phyloP scores from a whole-genome alignment of 768 basidiomycete species.

The Tricholoma saponaceum region DNA sequence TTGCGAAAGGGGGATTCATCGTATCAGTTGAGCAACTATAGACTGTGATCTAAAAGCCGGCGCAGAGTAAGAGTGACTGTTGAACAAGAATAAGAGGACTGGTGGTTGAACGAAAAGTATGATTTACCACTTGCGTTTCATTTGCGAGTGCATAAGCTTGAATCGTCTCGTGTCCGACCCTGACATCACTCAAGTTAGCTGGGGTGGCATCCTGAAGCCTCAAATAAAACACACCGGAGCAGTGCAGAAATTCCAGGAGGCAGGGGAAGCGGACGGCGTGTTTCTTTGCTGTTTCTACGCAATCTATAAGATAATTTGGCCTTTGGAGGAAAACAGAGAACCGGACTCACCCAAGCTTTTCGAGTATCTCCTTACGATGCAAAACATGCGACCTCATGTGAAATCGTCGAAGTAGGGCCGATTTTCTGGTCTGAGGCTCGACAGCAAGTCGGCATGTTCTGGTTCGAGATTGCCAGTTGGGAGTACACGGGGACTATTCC shows the following conservation, averaged over 20 bases:
- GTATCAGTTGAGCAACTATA: background rate
- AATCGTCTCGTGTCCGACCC: background rate
- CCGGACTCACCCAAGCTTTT: conserved; percentile 1
- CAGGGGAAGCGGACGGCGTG: conserved; percentile 5
- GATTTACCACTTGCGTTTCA: background rate
- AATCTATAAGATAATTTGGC: background rate
- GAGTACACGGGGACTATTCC: conserved; percentile 4
- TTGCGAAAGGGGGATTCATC: too few species aligned
- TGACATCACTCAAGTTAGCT: background rate
- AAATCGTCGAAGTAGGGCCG: conserved; percentile 5
- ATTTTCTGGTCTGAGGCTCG: conserved; percentile 10
- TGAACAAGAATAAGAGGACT: background rate
- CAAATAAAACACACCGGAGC: background rate
- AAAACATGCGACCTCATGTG: background rate
- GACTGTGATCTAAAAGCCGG: background rate
- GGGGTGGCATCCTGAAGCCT: background rate
- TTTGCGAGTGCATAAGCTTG: background rate
- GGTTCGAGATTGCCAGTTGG: conserved; percentile 5
- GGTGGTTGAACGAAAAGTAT: background rate
- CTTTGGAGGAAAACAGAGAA: background rate
- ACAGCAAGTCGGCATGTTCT: conserved; percentile 5
- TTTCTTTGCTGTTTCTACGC: background rate
- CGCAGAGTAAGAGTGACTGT: background rate
- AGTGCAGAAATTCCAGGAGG: conserved; percentile 2
- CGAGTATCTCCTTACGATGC: background rate